Conservation (phyloP, 2,329 filamentous ascomycete genomes). For the Amauroascus niger region DNA sequence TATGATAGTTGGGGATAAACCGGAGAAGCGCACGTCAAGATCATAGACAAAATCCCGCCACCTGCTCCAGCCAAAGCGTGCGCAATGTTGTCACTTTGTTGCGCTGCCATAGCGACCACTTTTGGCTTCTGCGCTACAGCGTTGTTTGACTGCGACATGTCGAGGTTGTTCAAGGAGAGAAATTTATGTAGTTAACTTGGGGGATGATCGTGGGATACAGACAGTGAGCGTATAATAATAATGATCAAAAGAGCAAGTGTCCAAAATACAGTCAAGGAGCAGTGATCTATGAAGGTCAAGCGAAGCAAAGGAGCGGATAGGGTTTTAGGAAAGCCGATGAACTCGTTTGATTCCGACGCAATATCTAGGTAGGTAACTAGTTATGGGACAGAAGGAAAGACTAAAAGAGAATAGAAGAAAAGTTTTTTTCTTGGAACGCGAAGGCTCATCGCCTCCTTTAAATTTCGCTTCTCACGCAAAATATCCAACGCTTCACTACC, state of each 20-base stretch:
- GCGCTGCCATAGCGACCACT: conserved; percentile 52
- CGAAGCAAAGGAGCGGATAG: conserved; percentile 2
- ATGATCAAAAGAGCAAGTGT: background rate
- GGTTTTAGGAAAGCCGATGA: background rate
- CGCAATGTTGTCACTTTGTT: conserved; percentile 92
- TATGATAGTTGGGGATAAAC: background rate
- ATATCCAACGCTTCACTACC: background rate
- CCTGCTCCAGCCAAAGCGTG: conserved; percentile 89
- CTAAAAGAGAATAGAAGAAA: background rate
- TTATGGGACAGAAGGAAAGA: background rate
- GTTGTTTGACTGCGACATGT: conserved; percentile 34
- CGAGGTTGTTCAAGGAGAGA: background rate
- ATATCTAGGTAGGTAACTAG: too few species aligned
- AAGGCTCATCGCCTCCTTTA: background rate
- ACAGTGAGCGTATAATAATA: background rate
- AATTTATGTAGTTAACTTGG: background rate
- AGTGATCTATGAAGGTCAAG: background rate
- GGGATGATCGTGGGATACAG: background rate
- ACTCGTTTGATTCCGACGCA: background rate
- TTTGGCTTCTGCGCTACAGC: conserved; percentile 31
- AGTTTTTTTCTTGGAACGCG: background rate
- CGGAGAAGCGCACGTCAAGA: conserved; percentile 58
- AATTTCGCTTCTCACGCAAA: background rate
- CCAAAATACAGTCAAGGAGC: background rate
- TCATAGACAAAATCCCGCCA: conserved; percentile 89